Evolutionary conservation across 2,329 filamentous ascomycete genomes (phyloP), one percentile per base, ranked within the genome.

Genomic region (Aureobasidium sp.): DNA sequence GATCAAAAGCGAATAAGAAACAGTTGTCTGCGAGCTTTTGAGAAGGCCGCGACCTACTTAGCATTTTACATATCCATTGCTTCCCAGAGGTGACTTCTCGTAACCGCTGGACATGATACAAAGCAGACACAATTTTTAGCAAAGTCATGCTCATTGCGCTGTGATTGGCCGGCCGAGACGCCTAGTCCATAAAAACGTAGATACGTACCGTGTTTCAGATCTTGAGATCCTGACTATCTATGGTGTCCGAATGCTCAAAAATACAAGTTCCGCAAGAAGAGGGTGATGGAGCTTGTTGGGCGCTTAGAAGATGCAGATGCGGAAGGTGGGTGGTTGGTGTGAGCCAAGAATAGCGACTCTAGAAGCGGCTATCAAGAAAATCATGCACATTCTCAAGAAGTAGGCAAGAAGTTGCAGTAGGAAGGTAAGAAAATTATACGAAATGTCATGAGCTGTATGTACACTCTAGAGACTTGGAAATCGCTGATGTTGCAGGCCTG

Each of bases 271-370:
- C 15, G 47, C 15, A 34, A 6, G 12, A 9, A 8, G 32, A 20
- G 24, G 20, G 51, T 41, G 51, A 55, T 32, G 24, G 9, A 20
- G 24, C 9, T 27, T 26, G 3, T n/a, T 55, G 51, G 51, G 51
- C 51, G 51, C 51, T 55, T 55, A 43, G 51, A 13, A 32, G 36
- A 27, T 20, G 20, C 29, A 37, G 36, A 27, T 20, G 51, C 26
- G 37, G 26, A 41, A 32, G 17, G 24, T 43, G 51, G 51, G 51
- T 36, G 51, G 51, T 5, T 55, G 51, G 24, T 9, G 37, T 17
- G 7, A 43, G 36, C 51, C 51, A 55, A 55, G 37, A 43, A 55
- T 55, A 55, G 51, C 51, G 32, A 55, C 37, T 52, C 13, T 4
- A 15, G 48, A 32, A 52, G 12, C 32, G 12, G 12, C 9, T 10